These are phyloP conservation scores for Gryganskiella cystojenkinii DNA, from an alignment of 192 early-diverging fungal species.

Conservation along the genomic window DNA sequence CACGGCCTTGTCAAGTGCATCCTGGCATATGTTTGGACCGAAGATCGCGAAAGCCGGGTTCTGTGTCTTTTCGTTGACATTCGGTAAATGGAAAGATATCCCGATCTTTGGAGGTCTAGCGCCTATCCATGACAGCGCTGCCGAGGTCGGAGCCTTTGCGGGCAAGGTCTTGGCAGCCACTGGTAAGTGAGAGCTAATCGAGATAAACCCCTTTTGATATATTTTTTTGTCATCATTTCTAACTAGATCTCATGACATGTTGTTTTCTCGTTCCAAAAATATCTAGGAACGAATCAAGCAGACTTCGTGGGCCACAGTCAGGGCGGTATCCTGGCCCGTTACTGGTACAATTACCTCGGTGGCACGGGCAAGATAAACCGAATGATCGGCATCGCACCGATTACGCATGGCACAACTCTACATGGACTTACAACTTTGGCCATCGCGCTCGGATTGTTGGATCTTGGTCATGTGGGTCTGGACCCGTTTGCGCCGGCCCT, in stretches of 20 bases:
- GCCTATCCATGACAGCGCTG: not conserved
- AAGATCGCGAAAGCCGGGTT: not conserved
- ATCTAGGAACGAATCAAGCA: constrained; percentile 7
- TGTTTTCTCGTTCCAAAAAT: too few relatives aligned
- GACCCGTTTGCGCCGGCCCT: not conserved
- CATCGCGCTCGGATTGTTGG: too few relatives aligned
- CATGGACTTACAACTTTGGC: not conserved
- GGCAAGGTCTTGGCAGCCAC: constrained; percentile 9
- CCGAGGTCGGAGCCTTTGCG: not conserved
- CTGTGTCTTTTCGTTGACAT: constrained; percentile 6
- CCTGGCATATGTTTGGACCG: not conserved
- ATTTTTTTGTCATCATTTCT: not conserved
- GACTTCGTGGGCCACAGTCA: constrained; percentile 15
- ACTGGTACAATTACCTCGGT: constrained; percentile 6
- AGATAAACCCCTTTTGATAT: not conserved
- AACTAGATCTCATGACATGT: not conserved
- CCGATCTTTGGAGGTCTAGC: not conserved
- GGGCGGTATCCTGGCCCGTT: constrained; percentile 10
- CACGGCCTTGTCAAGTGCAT: not conserved
- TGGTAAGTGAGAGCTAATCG: not conserved
- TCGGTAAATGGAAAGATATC: not conserved
- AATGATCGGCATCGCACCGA: constrained; percentile 5
- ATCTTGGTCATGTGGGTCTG: too few relatives aligned
- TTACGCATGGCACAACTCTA: constrained; percentile 6
- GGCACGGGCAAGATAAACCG: constrained; percentile 5